Evolutionary conservation across 2,329 filamentous ascomycete species (phyloP).

Genomic region (Hypoxylon sp.): DNA sequence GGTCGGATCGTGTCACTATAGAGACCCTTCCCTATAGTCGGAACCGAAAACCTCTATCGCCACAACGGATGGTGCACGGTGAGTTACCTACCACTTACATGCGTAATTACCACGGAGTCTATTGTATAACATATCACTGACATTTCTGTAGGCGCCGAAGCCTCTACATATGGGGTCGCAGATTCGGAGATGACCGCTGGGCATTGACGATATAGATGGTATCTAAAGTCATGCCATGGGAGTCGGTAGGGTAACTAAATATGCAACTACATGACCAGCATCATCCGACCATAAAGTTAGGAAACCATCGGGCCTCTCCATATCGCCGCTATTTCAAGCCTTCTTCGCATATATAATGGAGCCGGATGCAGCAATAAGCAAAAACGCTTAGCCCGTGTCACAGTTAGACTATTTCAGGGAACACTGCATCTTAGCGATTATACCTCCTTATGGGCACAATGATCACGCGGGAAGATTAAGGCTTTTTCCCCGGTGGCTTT

Average conservation of each 20-base stretch:
- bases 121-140: background rate
- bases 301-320: conserved; percentile 1
- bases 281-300: conserved; percentile 15
- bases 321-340: background rate
- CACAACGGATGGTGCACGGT: background rate
- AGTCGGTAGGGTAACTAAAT: background rate
- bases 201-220: background rate
- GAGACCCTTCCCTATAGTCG: conserved; percentile 9
- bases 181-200: conserved; percentile 18
- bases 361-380: conserved; percentile 3
- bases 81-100: background rate
- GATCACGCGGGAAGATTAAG: background rate
- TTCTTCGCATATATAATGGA: background rate
- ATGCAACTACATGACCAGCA: conserved; percentile 10
- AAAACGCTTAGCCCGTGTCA: conserved; percentile 16
- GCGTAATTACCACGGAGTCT: background rate
- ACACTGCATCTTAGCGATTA: conserved; percentile 2
- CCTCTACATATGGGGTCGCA: background rate
- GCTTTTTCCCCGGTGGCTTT: background rate
- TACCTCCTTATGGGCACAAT: background rate
- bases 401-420: background rate
- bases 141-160: background rate
- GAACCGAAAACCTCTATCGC: background rate
- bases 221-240: background rate
- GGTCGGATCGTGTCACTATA: background rate